Evolutionary conservation across 2,329 filamentous ascomycete genomes (phyloP).

Genomic region (Fusarium transvaalense): DNA sequence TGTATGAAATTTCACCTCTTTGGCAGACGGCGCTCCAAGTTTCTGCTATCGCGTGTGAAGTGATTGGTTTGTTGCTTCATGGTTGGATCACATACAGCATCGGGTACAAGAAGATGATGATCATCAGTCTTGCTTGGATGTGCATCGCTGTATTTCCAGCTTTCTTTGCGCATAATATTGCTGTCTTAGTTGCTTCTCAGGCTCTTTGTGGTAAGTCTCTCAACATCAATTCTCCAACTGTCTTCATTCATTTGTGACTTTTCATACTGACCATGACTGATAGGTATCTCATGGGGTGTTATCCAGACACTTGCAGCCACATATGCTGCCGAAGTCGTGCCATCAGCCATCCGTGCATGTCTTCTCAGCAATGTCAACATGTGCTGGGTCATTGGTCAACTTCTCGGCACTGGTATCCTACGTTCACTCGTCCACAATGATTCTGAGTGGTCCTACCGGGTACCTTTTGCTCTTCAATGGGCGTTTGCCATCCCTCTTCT

Average conservation of each 20-base stretch:
- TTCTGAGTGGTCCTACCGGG: conserved; percentile 47
- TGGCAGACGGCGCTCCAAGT: conserved; percentile 26
- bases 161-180: conserved; percentile 53
- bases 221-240: rapidly evolving
- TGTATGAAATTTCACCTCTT: conserved; percentile 28
- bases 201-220: conserved; percentile 47
- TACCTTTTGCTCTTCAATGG: conserved; percentile 59
- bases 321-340: conserved; percentile 55
- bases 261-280: background rate
- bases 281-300: conserved; percentile 51
- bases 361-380: conserved; percentile 57
- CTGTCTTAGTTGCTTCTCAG: conserved; percentile 51
- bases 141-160: conserved; percentile 54
- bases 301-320: conserved; percentile 55
- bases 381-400: conserved; percentile 58
- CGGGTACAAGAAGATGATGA: conserved; percentile 55
- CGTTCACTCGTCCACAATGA: conserved; percentile 48
- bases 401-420: conserved; percentile 53
- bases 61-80: conserved; percentile 56
- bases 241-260: background rate
- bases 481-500: conserved; percentile 54
- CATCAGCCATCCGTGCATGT: conserved; percentile 51
- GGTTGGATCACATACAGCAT: conserved; percentile 56
- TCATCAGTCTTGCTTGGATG: conserved; percentile 53
- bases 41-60: conserved; percentile 26